Evolutionary conservation across 2,329 filamentous ascomycete genomes (phyloP).

Genomic region (Neopestalotiopsis clavispora): DNA sequence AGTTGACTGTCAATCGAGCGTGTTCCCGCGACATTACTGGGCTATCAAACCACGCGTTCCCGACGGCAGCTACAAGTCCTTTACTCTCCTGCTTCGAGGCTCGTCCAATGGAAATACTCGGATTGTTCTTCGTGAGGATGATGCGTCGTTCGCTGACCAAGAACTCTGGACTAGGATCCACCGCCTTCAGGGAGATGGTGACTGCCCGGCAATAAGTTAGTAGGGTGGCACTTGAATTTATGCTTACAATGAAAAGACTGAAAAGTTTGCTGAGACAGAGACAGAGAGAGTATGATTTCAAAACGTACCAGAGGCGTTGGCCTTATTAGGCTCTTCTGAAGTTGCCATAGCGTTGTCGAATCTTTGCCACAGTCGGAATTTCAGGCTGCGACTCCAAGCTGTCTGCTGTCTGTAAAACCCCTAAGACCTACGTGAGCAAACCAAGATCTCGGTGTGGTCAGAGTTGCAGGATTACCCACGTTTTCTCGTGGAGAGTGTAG

Average conservation of each 20-base stretch:
- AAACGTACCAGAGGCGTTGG: background rate
- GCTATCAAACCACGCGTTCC: slow-evolving; percentile 73
- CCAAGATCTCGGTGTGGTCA: too few relatives aligned
- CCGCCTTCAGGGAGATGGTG: background rate
- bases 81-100: slow-evolving; percentile 51
- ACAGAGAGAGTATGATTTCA: background rate
- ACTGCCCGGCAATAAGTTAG: slow-evolving; percentile 10
- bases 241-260: too few relatives aligned
- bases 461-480: too few relatives aligned
- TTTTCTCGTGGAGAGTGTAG: too few relatives aligned
- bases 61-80: slow-evolving; percentile 39
- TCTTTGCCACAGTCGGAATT: too few relatives aligned
- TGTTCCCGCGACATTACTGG: slow-evolving; percentile 75
- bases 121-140: slow-evolving; percentile 29
- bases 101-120: slow-evolving; percentile 43
- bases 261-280: too few relatives aligned
- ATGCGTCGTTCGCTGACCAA: slow-evolving; percentile 32
- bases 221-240: background rate
- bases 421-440: too few relatives aligned
- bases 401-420: too few relatives aligned
- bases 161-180: background rate
- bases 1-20: slow-evolving; percentile 56
- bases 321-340: background rate
- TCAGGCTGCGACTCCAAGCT: too few relatives aligned
- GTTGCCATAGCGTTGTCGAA: background rate